Evolutionary conservation across 164 flowering plant species (phyloP).

Genomic region (Berberis vulgaris): DNA sequence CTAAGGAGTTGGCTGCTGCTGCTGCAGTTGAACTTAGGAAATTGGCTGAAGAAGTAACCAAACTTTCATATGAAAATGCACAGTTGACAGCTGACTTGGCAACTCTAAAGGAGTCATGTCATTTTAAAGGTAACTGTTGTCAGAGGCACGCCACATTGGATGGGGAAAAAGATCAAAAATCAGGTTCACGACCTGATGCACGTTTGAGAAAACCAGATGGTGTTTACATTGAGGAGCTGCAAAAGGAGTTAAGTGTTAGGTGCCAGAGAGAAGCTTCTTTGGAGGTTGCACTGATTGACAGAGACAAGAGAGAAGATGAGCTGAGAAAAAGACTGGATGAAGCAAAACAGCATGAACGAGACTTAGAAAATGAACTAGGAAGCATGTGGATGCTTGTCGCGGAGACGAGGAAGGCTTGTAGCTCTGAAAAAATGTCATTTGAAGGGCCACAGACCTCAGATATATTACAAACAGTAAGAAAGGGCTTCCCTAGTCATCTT

Average conservation of each 20-base stretch:
- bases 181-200: slow-evolving; percentile 20
- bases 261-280: slow-evolving; percentile 51
- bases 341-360: slow-evolving; percentile 49
- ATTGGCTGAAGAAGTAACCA: slow-evolving; percentile 86
- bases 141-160: slow-evolving; percentile 24
- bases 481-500: slow-evolving; percentile 18
- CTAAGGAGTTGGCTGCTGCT: slow-evolving; percentile 89
- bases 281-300: slow-evolving; percentile 45
- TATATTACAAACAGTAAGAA: slow-evolving; percentile 8
- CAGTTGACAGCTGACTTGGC: slow-evolving; percentile 50
- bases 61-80: slow-evolving; percentile 70
- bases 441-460: slow-evolving; percentile 15
- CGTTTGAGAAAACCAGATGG: slow-evolving; percentile 24
- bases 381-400: slow-evolving; percentile 77
- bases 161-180: slow-evolving; percentile 19
- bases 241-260: slow-evolving; percentile 37
- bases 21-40: slow-evolving; percentile 80
- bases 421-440: slow-evolving; percentile 21
- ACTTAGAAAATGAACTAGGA: slow-evolving; percentile 69
- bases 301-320: slow-evolving; percentile 43
- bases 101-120: slow-evolving; percentile 32
- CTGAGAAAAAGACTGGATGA: slow-evolving; percentile 44
- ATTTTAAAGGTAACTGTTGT: slow-evolving; percentile 22
- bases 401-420: slow-evolving; percentile 41
- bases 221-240: slow-evolving; percentile 37